Conservation (phyloP, 495 filamentous ascomycete genomes). For the Astrothelium subdiscretum region DNA sequence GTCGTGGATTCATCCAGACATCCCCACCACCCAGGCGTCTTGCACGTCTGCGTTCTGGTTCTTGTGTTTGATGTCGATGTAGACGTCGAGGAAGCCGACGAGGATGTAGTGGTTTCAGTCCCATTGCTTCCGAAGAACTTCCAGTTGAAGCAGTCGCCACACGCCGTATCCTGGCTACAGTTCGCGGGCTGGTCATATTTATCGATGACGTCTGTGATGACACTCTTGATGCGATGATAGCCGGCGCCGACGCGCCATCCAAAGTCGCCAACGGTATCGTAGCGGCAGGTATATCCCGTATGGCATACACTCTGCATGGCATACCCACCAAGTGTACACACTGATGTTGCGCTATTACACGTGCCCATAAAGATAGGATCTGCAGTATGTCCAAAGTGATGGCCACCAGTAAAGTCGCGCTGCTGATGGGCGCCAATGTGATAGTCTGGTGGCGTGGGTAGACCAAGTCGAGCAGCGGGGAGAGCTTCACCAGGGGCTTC, state of each 20-base stretch:
- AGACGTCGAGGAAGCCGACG: conserved; percentile 31
- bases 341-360: conserved; percentile 78
- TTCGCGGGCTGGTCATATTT: conserved; percentile 66
- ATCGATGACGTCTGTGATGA: conserved; percentile 76
- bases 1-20: conserved; percentile 50
- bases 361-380: conserved; percentile 91
- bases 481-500: conserved; percentile 85
- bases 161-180: conserved; percentile 64
- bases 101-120: conserved; percentile 58
- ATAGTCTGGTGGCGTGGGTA: conserved; percentile 73
- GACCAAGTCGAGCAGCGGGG: conserved; percentile 69
- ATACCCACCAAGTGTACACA: conserved; percentile 87
- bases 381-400: conserved; percentile 89
- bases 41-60: conserved; percentile 69
- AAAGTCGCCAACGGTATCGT: conserved; percentile 81
- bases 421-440: conserved; percentile 57
- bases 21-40: conserved; percentile 79
- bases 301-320: conserved; percentile 88
- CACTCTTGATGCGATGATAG: conserved; percentile 72
- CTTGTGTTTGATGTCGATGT: conserved; percentile 42
- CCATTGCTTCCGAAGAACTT: conserved; percentile 88
- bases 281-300: conserved; percentile 73
- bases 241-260: conserved; percentile 80
- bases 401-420: conserved; percentile 63
- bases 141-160: conserved; percentile 84